Conservation (phyloP, 495 filamentous ascomycete genomes). For the Penicilliopsis zonata region DNA sequence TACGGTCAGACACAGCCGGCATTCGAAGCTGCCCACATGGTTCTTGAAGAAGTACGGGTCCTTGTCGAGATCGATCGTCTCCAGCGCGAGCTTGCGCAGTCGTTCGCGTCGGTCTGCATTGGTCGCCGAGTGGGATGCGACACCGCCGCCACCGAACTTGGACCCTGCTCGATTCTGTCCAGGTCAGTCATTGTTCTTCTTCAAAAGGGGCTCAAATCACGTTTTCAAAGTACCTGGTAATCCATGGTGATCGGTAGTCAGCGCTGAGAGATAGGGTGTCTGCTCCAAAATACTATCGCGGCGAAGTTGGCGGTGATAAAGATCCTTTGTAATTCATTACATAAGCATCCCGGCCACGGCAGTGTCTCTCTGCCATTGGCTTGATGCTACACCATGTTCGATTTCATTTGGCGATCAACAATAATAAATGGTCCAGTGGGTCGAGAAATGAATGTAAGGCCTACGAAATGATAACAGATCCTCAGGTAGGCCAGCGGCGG, state of each 20-base stretch:
- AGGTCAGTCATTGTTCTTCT: constrained; percentile 5
- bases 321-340: constrained; percentile 3
- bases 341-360: background rate
- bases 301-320: no score
- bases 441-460: constrained; percentile 1
- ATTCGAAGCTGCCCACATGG: constrained; percentile 97
- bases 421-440: no score
- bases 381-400: no score
- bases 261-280: no score
- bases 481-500: constrained; percentile 54
- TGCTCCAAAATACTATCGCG: no score
- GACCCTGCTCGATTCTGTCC: constrained; percentile 87
- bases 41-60: constrained; percentile 99
- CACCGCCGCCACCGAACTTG: constrained; percentile 96
- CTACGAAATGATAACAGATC: constrained; percentile 14
- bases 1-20: constrained; percentile 94
- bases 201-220: background rate
- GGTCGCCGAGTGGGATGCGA: constrained; percentile 82
- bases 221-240: constrained; percentile 37
- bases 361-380: no score
- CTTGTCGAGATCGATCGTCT: constrained; percentile 98
- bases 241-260: no score
- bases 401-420: no score
- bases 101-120: constrained; percentile 97
- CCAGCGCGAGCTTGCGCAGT: constrained; percentile 92